Conservation (phyloP, 352 stramenopile species). For the Phytophthora agathidicida region DNA sequence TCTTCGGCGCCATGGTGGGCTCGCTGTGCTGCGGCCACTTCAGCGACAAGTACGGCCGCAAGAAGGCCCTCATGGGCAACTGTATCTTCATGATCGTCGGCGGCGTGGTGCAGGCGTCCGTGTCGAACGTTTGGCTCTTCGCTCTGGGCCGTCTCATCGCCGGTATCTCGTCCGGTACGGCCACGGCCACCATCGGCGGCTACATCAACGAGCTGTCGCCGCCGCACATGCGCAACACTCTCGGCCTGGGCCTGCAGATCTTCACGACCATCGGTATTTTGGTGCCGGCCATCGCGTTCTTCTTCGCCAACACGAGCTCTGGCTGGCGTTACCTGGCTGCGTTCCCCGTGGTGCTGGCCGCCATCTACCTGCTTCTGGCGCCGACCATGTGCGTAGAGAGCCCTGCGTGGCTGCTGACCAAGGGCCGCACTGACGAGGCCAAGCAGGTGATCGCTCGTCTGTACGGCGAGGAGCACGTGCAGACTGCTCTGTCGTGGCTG, state of each 20-base stretch:
- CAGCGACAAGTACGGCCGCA: conserved; percentile 24
- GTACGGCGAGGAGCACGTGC: conserved; percentile 43
- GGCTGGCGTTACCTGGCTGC: conserved; percentile 31
- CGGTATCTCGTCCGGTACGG: conserved; percentile 39
- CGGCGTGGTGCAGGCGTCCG: conserved; percentile 16
- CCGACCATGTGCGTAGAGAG: conserved; percentile 27
- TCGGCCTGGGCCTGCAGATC: conserved; percentile 51
- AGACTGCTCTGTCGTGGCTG: conserved; percentile 35
- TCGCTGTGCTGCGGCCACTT: conserved; percentile 30
- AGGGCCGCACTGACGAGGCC: conserved; percentile 35
- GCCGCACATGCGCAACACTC: conserved; percentile 39
- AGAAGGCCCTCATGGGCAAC: conserved; percentile 30
- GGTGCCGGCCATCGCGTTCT: conserved; percentile 32
- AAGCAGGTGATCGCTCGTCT: conserved; percentile 34
- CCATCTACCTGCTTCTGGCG: conserved; percentile 21
- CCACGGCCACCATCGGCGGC: conserved; percentile 42
- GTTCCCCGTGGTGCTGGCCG: conserved; percentile 16
- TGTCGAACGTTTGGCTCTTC: conserved; percentile 31
- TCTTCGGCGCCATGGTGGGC: conserved; percentile 30
- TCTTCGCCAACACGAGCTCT: conserved; percentile 30
- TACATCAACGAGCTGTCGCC: conserved; percentile 34
- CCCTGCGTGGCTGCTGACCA: conserved; percentile 45
- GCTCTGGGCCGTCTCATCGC: conserved; percentile 29
- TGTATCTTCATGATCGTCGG: conserved; percentile 49
- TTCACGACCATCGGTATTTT: conserved; percentile 38